Evolutionary conservation across 1,284 basidiomycete genomes (phyloP), one percentile per base, ranked within the genome.

Genomic region (Hymenochaete sp.): DNA sequence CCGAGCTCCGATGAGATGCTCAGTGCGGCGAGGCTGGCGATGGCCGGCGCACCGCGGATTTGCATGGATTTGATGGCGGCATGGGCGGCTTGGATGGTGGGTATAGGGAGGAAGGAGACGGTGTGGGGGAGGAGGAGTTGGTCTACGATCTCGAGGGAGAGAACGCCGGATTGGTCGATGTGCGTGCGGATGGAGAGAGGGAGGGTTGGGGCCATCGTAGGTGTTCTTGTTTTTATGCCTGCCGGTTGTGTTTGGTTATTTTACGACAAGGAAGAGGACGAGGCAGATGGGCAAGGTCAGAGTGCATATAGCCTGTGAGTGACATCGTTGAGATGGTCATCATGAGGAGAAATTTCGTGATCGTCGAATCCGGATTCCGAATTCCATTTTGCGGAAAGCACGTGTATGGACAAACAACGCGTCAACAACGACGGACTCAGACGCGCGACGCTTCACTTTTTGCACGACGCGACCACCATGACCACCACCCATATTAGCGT

Each of bases 41-140:
- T 93, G n/a, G 92, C 92, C 0, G 92, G 92, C 7, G 92, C 92
- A 5, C 92, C 92, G 42, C 92, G 78, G 55, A 92, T 92, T 80
- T 88, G 52, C 92, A 96, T 95, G 10, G 82, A 72, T 66, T 89
- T 92, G 66, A 95, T 95, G 5, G 90, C 91, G 59, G 89, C 84
- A 62, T 87, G 83, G 0, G 91, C 91, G 42, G 91, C 75, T 49
- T 90, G 77, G 48, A 89, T 70, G 14, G 79, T 75, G 26, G 74
- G 67, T 41, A 95, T 81, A 36, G 72, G 63, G 32, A 90, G 62
- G 66, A 81, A 93, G 52, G 81, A 72, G 26, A 82, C 79, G 1
- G 74, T 74, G 60, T 95, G 91, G 0, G 89, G 89, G 2, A 93
- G 69, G 4, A 92, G 64, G 9, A 93, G 75, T 67, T 93, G 89